These are phyloP conservation scores for Cicer yamashitae DNA, from an alignment of 306 rosid species.

Conservation along the genomic window DNA sequence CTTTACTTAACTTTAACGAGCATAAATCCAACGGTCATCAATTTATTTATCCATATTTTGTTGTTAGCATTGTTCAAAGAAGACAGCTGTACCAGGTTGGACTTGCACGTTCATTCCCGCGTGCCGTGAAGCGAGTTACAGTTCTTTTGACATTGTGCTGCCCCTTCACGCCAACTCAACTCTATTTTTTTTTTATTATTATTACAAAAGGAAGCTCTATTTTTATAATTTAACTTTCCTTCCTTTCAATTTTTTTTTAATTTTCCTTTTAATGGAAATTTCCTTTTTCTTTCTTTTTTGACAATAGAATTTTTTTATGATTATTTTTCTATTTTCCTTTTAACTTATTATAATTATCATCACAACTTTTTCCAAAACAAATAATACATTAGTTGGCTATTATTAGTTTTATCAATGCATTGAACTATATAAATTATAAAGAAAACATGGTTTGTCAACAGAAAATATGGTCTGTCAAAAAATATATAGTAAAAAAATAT, in stretches of 20 bases:
- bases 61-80: not conserved
- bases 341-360: not conserved
- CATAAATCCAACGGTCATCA: slow-evolving; percentile 30
- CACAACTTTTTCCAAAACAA: not conserved
- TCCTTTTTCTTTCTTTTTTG: no score
- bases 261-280: no score
- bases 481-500: no score
- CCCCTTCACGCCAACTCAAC: slow-evolving; percentile 31
- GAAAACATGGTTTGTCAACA: not conserved
- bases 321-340: no score
- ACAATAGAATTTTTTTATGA: no score
- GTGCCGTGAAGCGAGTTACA: not conserved
- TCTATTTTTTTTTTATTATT: not conserved
- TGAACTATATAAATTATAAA: no score
- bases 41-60: not conserved
- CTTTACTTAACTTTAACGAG: slow-evolving; percentile 20
- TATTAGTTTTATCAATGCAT: not conserved
- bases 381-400: not conserved
- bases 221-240: no score
- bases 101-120: slow-evolving; percentile 31
- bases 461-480: no score
- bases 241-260: no score
- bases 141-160: not conserved
- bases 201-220: no score
- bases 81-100: slow-evolving; percentile 49